A percentile compares a stretch with the other conserved stretches of the same genome.
These are phyloP conservation scores for Eimeria maxima DNA, from an alignment of 169 alveolate genomes.

Conservation along the genomic window DNA sequence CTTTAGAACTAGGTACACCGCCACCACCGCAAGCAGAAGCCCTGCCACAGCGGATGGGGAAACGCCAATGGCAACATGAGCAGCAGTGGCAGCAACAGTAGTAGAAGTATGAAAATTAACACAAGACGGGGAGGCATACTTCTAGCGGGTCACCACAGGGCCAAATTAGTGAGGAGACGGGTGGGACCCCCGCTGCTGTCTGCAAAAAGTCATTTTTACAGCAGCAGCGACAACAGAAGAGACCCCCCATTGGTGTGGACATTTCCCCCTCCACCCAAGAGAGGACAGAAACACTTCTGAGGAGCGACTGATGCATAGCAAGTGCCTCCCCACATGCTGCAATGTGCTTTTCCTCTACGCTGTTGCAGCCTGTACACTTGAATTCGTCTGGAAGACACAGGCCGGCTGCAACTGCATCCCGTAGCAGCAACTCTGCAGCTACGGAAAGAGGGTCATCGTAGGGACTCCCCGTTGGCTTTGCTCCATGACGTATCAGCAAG, in stretches of 20 bases:
- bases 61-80: not conserved
- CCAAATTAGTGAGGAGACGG: constrained; percentile 48
- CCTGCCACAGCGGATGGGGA: not conserved
- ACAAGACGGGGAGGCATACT: constrained; percentile 1
- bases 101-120: not conserved
- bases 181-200: constrained; percentile 48
- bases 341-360: not conserved
- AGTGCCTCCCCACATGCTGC: not conserved
- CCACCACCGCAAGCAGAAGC: not conserved
- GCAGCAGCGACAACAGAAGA: constrained; percentile 6
- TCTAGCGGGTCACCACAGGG: constrained; percentile 55
- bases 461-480: constrained; percentile 26
- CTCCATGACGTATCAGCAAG: constrained; percentile 62
- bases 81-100: not conserved
- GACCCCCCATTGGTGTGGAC: constrained; percentile 26
- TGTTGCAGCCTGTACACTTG: not conserved
- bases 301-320: not conserved
- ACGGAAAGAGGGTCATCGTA: constrained; percentile 1
- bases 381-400: constrained; percentile 19
- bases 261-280: constrained; percentile 69
- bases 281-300: constrained; percentile 18
- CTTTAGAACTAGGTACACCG: not conserved
- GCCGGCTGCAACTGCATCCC: constrained; percentile 50
- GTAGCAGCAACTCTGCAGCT: constrained; percentile 61
- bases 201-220: constrained; percentile 50